Evolutionary conservation across 2,329 filamentous ascomycete species (phyloP), one percentile per base, ranked within the genome.

Genomic region (Fusarium abutilonis): DNA sequence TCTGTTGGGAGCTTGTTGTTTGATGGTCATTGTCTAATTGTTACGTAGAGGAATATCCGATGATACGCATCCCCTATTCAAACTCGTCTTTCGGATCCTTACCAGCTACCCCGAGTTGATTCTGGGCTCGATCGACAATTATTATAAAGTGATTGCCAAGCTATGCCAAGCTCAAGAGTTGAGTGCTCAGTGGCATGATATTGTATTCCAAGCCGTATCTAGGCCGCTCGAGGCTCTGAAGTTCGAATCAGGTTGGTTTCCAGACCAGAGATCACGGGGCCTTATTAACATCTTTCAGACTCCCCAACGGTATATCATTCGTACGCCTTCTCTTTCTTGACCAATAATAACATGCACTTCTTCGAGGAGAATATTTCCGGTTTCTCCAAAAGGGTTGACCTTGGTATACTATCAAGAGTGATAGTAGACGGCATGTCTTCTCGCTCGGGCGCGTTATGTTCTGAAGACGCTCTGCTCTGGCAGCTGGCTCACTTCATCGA

Each of bases 401-500:
- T 78, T 4, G 70, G 76, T 26, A 65, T 66, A 3, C 72, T 87
- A 2, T 79, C 80, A 1, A 68, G 71, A 11, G 75, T 76, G 19
- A 79, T 86, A 9, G 67, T 77, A 14, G 63, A 73, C 11, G 69
- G 71, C 3, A 77, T 79, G 42, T 63, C 70, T 2, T 67, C 69
- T 3, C 57, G 69, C 2, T 56, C 71, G 6, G 55, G 70, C 10
- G 43, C 56, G 1, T 56, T 67, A 3, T 64, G 69, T 11, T 71
- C 75, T 1, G 76, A 76, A 34, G 75, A 80, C 36, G 74, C 77
- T 9, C 81, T 86, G 34, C 74, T 92, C 35, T 89, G 87, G 81
- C 80, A 91, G 26, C 76, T 92, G 26, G 83, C 89, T 13, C 86
- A 90, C 67, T 89, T 89, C 62, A 83, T 91, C 57, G 82, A 84